Conservation (phyloP, 2,329 filamentous ascomycete species). For the Fusarium sp. region DNA sequence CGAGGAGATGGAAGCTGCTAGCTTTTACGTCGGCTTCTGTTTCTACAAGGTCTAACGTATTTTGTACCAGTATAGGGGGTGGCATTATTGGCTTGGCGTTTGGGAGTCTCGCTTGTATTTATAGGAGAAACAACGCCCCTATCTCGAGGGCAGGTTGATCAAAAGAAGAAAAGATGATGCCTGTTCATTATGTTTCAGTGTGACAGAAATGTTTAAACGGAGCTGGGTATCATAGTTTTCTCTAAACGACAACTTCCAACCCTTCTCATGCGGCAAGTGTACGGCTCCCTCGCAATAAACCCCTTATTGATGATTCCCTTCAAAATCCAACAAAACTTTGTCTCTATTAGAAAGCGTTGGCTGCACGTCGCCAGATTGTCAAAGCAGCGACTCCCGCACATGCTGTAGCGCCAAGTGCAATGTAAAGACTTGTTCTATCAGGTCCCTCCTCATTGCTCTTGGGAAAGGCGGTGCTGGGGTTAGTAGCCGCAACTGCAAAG, state of each 20-base stretch:
- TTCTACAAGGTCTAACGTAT: conserved; percentile 85
- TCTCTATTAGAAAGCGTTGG: conserved; percentile 57
- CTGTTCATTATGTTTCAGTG: conserved; percentile 36
- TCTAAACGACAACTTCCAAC: conserved; percentile 42
- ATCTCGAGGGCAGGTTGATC: neutral
- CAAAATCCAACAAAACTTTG: neutral
- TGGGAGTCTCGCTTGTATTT: conserved; percentile 12
- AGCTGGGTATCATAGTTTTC: conserved; percentile 52
- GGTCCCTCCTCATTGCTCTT: conserved; percentile 88
- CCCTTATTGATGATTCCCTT: neutral
- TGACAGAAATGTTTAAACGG: conserved; percentile 30
- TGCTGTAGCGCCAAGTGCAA: conserved; percentile 81
- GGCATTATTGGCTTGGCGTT: conserved; percentile 15
- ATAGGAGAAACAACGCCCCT: conserved; percentile 5
- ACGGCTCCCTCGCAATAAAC: neutral
- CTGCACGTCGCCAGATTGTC: conserved; percentile 74
- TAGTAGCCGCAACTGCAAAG: conserved; percentile 90
- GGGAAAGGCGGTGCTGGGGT: conserved; percentile 88
- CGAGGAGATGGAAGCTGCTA: conserved; percentile 92
- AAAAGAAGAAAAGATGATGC: conserved; percentile 30
- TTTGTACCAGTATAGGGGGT: neutral
- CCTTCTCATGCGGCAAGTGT: conserved; percentile 35
- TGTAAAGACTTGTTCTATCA: conserved; percentile 86
- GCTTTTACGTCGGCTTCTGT: conserved; percentile 94
- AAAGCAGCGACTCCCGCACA: conserved; percentile 73